Evolutionary conservation across 2,329 filamentous ascomycete genomes (phyloP).

Genomic region (Fusarium graminum): DNA sequence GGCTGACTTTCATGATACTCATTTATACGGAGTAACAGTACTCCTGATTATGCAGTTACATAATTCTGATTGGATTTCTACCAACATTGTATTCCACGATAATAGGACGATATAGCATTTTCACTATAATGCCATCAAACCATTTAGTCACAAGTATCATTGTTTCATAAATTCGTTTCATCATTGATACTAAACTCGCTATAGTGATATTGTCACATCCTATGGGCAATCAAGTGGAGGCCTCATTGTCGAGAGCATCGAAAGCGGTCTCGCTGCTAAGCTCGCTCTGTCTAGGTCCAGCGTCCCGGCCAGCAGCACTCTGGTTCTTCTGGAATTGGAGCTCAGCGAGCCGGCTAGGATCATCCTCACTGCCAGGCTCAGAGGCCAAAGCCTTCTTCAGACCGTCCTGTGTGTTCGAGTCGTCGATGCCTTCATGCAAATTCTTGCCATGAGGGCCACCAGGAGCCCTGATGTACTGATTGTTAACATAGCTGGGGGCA

Average conservation of each 20-base stretch:
- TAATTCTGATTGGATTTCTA: neutral
- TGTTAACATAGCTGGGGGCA: constrained; percentile 57
- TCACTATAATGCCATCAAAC: neutral
- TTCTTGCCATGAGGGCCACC: constrained; percentile 61
- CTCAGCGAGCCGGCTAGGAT: constrained; percentile 62
- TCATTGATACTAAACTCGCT: constrained; percentile 29
- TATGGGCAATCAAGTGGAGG: constrained; percentile 44
- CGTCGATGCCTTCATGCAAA: constrained; percentile 56
- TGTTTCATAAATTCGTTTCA: constrained; percentile 36
- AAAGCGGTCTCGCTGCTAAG: constrained; percentile 49
- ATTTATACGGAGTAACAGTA: neutral
- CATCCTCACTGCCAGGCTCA: constrained; percentile 62
- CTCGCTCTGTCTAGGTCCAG: constrained; percentile 47
- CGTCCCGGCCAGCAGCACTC: constrained; percentile 41
- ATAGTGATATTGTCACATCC: constrained; percentile 2
- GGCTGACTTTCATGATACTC: neutral
- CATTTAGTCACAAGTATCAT: neutral
- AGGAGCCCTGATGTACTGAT: constrained; percentile 49
- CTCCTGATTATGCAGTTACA: neutral
- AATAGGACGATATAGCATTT: no score
- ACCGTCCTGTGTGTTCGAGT: constrained; percentile 53
- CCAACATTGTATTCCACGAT: neutral
- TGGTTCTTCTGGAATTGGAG: constrained; percentile 54
- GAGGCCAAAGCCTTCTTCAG: constrained; percentile 56
- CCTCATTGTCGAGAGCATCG: constrained; percentile 50